Base-by-base conservation (phyloP, 83 land plant genomes). In the Picea abies region DNA sequence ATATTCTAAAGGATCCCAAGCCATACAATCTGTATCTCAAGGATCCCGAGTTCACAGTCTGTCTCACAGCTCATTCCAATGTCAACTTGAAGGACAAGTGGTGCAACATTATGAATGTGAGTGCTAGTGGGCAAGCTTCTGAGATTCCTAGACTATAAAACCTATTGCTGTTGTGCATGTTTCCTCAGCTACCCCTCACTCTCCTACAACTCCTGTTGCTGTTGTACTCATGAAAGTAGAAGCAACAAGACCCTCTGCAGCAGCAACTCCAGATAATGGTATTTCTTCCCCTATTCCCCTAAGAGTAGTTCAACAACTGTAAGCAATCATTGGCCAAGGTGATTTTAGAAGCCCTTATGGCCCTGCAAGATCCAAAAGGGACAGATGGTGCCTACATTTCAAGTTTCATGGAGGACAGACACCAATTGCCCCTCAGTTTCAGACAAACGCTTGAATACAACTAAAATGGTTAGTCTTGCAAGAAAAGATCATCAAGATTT, bases 71-170 rank as follows among this genome's bases (percentile, higher is more conserved):
- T 14, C 93, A 93, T 23, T 90, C 93, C 78, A 91, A 91, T 81
- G 89, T 93, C 79, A 90, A 91, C 63, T 85, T 93, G 65, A 93
- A 93, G 94, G 94, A 92, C 78, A 92, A 92, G 86, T 92, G 94
- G 94, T 80, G 94, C 67, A 92, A 90, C 65, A 52, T 52, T 52
- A 84, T 92, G 91, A 85, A 85, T 78, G 87, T 85, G 35, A 88
- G 90, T 64, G 85, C 89, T 10, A 23, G 72, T 60, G 91, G 91
- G 0, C 87, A 84, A 41, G 85, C 86, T 1, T 70, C 85, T 0
- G 81, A 80, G 63, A 41, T 79, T 15, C 84, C 85, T 65, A 20
- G 68, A 23, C 87, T 89, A 29, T 29, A 20, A 93, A 86, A 61
- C 47, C 61, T 26, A 71, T 81, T 6, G 65, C 82, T 60, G 23